These are phyloP conservation scores for Lactifluus subvellereus DNA, from an alignment of 768 basidiomycete species.

Conservation along the genomic window DNA sequence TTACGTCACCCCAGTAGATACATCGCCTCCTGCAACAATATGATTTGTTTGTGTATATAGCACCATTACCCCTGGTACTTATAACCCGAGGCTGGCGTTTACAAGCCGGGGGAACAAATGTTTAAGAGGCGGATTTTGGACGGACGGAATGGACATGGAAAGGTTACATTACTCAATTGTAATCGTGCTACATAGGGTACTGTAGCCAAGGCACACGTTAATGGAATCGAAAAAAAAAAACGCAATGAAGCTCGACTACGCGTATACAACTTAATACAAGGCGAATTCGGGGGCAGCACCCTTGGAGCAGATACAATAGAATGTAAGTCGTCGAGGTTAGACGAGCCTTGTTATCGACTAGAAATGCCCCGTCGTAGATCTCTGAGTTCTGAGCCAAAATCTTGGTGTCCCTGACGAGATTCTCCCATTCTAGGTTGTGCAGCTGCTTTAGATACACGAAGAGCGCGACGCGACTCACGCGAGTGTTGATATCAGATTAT, in stretches of 20 bases:
- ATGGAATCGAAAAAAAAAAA: slow-evolving; percentile 35
- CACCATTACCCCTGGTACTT: too few relatives aligned
- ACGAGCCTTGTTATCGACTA: slow-evolving; percentile 72
- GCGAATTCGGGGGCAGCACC: slow-evolving; percentile 98
- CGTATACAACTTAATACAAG: slow-evolving; percentile 89
- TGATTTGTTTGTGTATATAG: too few relatives aligned
- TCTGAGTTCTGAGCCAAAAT: slow-evolving; percentile 95
- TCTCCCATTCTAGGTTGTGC: slow-evolving; percentile 98
- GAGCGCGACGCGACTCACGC: slow-evolving; percentile 94
- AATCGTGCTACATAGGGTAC: too few relatives aligned
- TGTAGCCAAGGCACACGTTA: too few relatives aligned
- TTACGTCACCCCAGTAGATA: too few relatives aligned
- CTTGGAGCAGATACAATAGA: slow-evolving; percentile 99
- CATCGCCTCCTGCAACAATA: too few relatives aligned
- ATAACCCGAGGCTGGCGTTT: too few relatives aligned
- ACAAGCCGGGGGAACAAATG: too few relatives aligned
- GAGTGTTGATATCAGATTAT: slow-evolving; percentile 94
- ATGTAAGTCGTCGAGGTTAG: slow-evolving; percentile 87
- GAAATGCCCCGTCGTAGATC: slow-evolving; percentile 72
- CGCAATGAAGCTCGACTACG: slow-evolving; percentile 99
- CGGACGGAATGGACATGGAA: too few relatives aligned
- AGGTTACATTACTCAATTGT: too few relatives aligned
- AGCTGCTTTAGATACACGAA: slow-evolving; percentile 98
- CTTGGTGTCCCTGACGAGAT: slow-evolving; percentile 99
- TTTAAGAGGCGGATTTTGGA: too few relatives aligned